A percentile compares a stretch with the other conserved stretches of the same genome.
Evolutionary conservation across 192 early-diverging fungal genomes (phyloP).

Genomic region (Mortierella antarctica): DNA sequence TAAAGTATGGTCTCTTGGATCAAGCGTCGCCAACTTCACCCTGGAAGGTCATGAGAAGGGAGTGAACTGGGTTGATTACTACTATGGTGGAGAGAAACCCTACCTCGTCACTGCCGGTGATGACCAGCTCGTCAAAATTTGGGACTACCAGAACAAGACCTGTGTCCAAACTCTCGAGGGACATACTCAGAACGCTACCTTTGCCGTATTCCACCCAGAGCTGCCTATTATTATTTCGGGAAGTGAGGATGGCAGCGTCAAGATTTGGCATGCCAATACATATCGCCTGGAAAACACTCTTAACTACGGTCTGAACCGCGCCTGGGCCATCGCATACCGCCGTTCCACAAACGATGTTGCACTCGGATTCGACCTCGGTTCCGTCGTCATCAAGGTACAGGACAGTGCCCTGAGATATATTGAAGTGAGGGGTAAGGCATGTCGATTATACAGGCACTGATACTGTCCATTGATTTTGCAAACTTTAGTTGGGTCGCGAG

Average conservation of each 20-base stretch:
- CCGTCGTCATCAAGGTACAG: slow-evolving; percentile 85
- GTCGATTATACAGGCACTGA: background rate
- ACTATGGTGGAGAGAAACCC: slow-evolving; percentile 98
- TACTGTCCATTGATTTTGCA: background rate
- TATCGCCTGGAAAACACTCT: slow-evolving; percentile 96
- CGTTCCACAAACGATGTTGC: slow-evolving; percentile 93
- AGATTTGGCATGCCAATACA: slow-evolving; percentile 98
- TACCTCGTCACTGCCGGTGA: slow-evolving; percentile 97
- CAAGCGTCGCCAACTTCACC: slow-evolving; percentile 95
- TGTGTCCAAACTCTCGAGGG: slow-evolving; percentile 99
- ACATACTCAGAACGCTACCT: slow-evolving; percentile 93
- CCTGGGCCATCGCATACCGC: slow-evolving; percentile 92
- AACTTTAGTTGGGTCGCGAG: slow-evolving; percentile 81
- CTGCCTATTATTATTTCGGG: slow-evolving; percentile 97
- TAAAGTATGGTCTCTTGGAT: slow-evolving; percentile 98
- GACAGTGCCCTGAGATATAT: background rate
- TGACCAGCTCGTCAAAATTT: slow-evolving; percentile 94
- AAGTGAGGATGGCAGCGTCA: slow-evolving; percentile 95
- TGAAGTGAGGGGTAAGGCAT: background rate
- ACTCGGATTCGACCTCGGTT: slow-evolving; percentile 96
- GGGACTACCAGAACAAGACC: slow-evolving; percentile 99
- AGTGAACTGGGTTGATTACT: slow-evolving; percentile 98
- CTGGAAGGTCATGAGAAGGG: slow-evolving; percentile 98
- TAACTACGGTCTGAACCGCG: slow-evolving; percentile 97
- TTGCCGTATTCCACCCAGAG: slow-evolving; percentile 92